Percentiles rank a stretch among this genome's conserved stretches.
These are phyloP conservation scores for Raphanus sativus DNA, from an alignment of 345 rosid species.

Conservation along the genomic window DNA sequence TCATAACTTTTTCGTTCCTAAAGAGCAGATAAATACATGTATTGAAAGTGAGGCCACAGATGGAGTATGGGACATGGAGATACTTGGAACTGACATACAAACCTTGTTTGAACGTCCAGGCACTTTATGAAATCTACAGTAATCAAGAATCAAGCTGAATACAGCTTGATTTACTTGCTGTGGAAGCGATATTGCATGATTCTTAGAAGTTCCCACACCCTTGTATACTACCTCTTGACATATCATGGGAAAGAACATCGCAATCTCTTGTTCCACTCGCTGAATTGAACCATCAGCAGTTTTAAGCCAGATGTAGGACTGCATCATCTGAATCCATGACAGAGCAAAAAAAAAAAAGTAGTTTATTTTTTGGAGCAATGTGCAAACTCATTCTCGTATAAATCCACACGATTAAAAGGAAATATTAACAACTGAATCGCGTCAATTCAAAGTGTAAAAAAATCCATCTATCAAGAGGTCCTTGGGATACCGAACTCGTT, in stretches of 20 bases:
- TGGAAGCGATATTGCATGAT: constrained; percentile 76
- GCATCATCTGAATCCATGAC: constrained; percentile 48
- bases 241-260: constrained; percentile 92
- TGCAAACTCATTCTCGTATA: neutral
- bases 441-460: neutral
- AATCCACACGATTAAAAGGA: too few relatives aligned
- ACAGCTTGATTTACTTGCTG: constrained; percentile 77
- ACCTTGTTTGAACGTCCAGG: constrained; percentile 84
- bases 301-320: constrained; percentile 85
- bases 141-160: constrained; percentile 78
- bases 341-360: neutral
- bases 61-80: neutral
- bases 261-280: constrained; percentile 91
- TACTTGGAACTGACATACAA: neutral
- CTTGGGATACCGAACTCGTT: neutral
- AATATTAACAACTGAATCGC: too few relatives aligned
- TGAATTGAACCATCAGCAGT: constrained; percentile 86
- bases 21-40: constrained; percentile 20
- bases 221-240: constrained; percentile 72
- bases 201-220: constrained; percentile 83
- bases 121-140: constrained; percentile 84
- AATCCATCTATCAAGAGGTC: neutral
- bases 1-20: constrained; percentile 83
- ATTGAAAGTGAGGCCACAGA: neutral
- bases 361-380: constrained; percentile 10